Base-by-base conservation (phyloP, 805 yeast species). In the Wickerhamiella sorbophila region DNA sequence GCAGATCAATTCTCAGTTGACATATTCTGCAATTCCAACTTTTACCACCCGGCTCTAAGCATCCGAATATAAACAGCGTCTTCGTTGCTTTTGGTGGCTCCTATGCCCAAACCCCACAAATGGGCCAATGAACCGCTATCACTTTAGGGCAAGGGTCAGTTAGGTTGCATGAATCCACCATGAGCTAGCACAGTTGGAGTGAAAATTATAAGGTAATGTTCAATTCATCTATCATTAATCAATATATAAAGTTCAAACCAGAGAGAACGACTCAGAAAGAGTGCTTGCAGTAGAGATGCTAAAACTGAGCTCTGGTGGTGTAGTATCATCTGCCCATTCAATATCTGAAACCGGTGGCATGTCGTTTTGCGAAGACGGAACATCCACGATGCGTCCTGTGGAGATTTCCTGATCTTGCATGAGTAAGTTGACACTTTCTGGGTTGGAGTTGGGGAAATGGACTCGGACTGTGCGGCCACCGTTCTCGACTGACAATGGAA, bases 381-480 rank as follows among this genome's bases (percentile, higher is more conserved):
- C 24, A 40, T 55, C 58, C 10, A 48, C 44, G 16, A 79, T 74
- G 19, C 67, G 59, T 2, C 86, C 87, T 9, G 70, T 65, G 1
- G 70, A 56, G 5, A 81, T 72, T 19, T 73, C 79, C 45, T 72
- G 65, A 35, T 80, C 91, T 32, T 65, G 54, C 45, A 80, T 59
- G 45, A 81, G 58, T 17, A 48, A 46, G 50, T 77, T 79, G 50
- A 81, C 71, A 49, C 74, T 74, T 4, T 57, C 62, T 5, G 67
- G 59, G 45, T 79, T 84, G 45, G 79, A 69, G 55, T 79, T 81
- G 27, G 88, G 85, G 61, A 84, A 82, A 55, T 72, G 78, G 12
- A 78, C 72, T 48, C 78, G 51, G 24, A 61, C 53, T 41, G 58
- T 58, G 24, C 65, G 61, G 10, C 61, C 55, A 31, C 60, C 52